Percentiles rank a stretch among this genome's conserved stretches.
Conservation (phyloP, 2,329 filamentous ascomycete species). For the Calonectria hawksworthii region DNA sequence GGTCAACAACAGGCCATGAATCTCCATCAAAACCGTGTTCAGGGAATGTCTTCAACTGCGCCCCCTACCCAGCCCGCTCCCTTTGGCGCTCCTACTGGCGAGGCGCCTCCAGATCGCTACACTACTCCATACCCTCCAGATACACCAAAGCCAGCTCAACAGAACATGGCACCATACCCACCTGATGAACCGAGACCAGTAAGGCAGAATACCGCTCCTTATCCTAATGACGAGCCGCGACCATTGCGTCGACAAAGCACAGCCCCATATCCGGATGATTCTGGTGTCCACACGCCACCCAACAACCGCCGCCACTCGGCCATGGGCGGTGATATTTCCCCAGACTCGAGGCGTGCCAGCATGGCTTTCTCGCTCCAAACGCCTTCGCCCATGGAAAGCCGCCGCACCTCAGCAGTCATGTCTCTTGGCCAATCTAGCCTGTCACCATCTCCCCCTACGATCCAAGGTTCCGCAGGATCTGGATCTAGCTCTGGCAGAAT, state of each 20-base stretch:
- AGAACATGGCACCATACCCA: constrained; percentile 15
- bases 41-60: constrained; percentile 30
- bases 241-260: constrained; percentile 10
- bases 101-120: not conserved
- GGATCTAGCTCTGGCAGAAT: constrained; percentile 29
- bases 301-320: constrained; percentile 45
- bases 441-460: constrained; percentile 21
- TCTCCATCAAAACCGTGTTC: constrained; percentile 31
- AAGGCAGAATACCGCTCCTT: constrained; percentile 7
- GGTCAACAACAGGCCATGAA: constrained; percentile 20
- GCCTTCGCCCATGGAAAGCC: constrained; percentile 48
- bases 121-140: constrained; percentile 17
- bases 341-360: constrained; percentile 45
- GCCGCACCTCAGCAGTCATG: constrained; percentile 38
- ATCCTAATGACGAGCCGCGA: constrained; percentile 29
- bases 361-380: constrained; percentile 44
- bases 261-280: constrained; percentile 34
- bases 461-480: constrained; percentile 1
- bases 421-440: constrained; percentile 30
- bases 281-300: constrained; percentile 17
- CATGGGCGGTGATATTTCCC: constrained; percentile 42
- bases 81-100: constrained; percentile 27
- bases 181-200: constrained; percentile 12
- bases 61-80: constrained; percentile 39
- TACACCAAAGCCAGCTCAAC: not conserved